phyloP scores from a whole-genome alignment of 768 basidiomycete genomes.

The Amanita exitialis region DNA sequence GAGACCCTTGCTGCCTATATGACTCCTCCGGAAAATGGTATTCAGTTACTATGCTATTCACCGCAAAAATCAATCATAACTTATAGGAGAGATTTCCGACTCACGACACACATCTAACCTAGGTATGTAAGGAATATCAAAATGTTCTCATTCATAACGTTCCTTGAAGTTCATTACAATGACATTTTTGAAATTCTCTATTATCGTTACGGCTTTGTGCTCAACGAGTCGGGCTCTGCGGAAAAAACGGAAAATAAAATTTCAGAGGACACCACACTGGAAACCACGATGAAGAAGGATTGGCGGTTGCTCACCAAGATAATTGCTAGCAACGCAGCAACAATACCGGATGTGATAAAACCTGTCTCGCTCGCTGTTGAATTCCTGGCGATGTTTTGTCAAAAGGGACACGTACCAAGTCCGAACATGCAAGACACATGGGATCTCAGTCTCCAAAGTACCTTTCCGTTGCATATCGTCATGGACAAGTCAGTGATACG shows the following conservation, averaged over 20 bases:
- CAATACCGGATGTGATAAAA: neutral
- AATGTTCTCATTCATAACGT: neutral
- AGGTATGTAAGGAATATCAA: neutral
- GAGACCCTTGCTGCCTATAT: neutral
- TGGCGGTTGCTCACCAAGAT: constrained; percentile 1
- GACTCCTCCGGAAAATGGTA: neutral
- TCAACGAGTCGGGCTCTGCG: neutral
- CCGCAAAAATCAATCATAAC: neutral
- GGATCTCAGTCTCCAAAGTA: neutral
- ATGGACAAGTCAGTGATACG: neutral
- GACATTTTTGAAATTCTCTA: neutral
- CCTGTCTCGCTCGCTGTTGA: neutral
- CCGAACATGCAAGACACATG: neutral
- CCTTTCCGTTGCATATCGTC: neutral
- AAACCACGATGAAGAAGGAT: neutral
- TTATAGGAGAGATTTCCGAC: neutral
- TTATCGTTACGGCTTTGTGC: constrained; percentile 1
- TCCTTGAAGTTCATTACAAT: neutral
- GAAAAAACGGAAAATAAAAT: neutral
- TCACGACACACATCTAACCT: neutral
- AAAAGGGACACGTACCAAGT: neutral
- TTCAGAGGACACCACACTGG: neutral
- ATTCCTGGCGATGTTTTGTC: neutral
- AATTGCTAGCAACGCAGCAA: neutral
- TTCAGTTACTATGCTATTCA: neutral